A percentile compares a stretch with the other conserved stretches of the same genome.
phyloP scores from a whole-genome alignment of 768 basidiomycete species.

The Lactarius sanguifluus region DNA sequence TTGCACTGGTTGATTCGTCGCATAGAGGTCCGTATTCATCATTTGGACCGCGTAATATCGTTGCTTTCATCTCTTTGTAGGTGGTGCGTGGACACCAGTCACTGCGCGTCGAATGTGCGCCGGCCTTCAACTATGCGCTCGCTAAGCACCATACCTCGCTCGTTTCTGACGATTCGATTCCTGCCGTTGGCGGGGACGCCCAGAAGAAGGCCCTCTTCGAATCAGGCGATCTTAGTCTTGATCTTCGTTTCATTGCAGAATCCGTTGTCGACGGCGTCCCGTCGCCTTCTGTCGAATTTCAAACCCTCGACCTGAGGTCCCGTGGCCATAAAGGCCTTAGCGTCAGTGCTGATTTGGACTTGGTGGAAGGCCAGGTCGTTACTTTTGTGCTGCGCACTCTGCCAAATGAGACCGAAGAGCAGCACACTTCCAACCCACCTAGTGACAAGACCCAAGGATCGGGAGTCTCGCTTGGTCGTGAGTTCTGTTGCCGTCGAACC shows the following conservation, averaged over 20 bases:
- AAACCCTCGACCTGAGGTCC: constrained; percentile 59
- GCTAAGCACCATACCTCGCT: constrained; percentile 65
- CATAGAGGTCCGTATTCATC: constrained; percentile 53
- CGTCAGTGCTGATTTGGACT: constrained; percentile 54
- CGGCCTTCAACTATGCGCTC: constrained; percentile 94
- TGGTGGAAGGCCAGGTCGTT: constrained; percentile 86
- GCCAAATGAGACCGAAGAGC: constrained; percentile 41
- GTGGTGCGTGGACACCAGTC: constrained; percentile 83
- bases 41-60: background rate
- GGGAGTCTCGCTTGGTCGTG: constrained; percentile 48
- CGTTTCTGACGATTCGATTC: constrained; percentile 48
- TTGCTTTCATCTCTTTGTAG: constrained; percentile 35
- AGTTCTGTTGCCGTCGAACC: constrained; percentile 19
- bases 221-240: constrained; percentile 59
- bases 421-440: constrained; percentile 37
- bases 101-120: constrained; percentile 85
- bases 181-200: constrained; percentile 28
- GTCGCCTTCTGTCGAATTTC: constrained; percentile 54
- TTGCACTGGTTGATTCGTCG: constrained; percentile 84
- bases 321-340: constrained; percentile 77
- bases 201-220: constrained; percentile 64
- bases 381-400: constrained; percentile 82
- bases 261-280: constrained; percentile 50
- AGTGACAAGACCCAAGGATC: constrained; percentile 43
- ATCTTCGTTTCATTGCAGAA: constrained; percentile 74